Percentiles rank a stretch among this genome's conserved stretches.
phyloP scores from a whole-genome alignment of 495 filamentous ascomycete species.

The Aspergillus campestris region DNA sequence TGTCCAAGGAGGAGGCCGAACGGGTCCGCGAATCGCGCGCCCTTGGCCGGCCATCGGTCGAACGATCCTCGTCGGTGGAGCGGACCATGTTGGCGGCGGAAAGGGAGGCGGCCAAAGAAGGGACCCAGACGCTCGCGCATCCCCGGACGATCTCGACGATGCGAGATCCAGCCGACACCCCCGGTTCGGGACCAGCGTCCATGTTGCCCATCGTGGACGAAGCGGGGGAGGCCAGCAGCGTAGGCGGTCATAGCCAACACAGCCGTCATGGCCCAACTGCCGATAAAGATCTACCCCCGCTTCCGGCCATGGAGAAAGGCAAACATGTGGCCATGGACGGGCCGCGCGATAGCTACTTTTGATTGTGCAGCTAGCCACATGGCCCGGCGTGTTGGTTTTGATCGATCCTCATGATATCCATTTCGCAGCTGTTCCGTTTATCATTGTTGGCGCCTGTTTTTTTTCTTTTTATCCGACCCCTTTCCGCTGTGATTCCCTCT shows the following conservation, averaged over 20 bases:
- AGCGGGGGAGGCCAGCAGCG: slow-evolving; percentile 70
- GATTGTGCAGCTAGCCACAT: slow-evolving; percentile 4
- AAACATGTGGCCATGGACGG: slow-evolving; percentile 17
- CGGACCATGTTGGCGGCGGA: slow-evolving; percentile 41
- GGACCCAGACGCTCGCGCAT: slow-evolving; percentile 37
- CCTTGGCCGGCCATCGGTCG: slow-evolving; percentile 16
- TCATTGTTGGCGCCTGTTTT: background rate
- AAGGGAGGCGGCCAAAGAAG: slow-evolving; percentile 46
- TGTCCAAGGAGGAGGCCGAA: slow-evolving; percentile 73
- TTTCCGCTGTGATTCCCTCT: background rate
- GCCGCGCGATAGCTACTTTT: background rate
- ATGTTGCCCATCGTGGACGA: slow-evolving; percentile 92
- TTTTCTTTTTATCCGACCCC: background rate
- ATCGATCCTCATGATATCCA: slow-evolving; percentile 14
- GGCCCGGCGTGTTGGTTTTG: slow-evolving; percentile 1
- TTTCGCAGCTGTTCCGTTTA: slow-evolving; percentile 5
- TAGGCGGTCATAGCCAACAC: slow-evolving; percentile 44
- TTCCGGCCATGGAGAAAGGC: slow-evolving; percentile 31
- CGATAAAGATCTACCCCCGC: slow-evolving; percentile 49
- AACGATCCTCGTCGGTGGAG: slow-evolving; percentile 35
- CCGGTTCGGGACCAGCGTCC: slow-evolving; percentile 46
- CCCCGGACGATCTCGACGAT: slow-evolving; percentile 44
- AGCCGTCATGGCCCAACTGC: slow-evolving; percentile 26
- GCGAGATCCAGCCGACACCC: slow-evolving; percentile 46
- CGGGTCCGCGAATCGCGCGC: slow-evolving; percentile 45